Base-by-base conservation (phyloP, 768 basidiomycete genomes). In the Mycena vitilis region DNA sequence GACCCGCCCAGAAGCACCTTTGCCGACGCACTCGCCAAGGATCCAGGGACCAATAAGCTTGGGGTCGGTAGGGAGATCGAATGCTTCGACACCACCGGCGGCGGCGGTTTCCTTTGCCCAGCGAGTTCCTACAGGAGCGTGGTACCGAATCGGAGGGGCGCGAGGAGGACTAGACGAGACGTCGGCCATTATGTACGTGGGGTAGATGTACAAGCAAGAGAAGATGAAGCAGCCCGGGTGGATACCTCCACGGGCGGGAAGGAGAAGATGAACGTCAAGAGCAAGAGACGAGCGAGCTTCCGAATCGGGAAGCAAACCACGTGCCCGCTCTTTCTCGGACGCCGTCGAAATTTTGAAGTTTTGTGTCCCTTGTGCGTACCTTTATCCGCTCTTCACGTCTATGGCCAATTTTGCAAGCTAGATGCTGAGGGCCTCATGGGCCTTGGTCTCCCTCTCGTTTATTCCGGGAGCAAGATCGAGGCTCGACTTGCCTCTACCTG, bases 1-100 rank as follows among this genome's bases (percentile, higher is more conserved):
- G 76, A 98, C 96, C 63, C 95, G 93, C 75, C 96, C 96, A 73
- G 93, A 94, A 38, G 94, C 94, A 58, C 96, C 96, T 81, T 96
- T 96, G 8, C 96, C 96, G 63, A 98, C 91, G 72, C 95, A 96
- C 78, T 95, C 93, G 64, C 96, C 96, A 10, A 98, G 88, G 72
- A 95, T 85, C 96, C 96, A 98, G 3, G 95, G 95, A 13, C 96
- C 96, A 52, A 98, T 91, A 67, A 82, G 85, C 76, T 89, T 92
- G 13, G 95, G 95, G 79, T 97, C 95, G 62, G 92, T 89, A 0
- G 92, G 91, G 45, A 90, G 86, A 73, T 95, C 94, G 75, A 94
- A 95, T 25, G 92, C 91, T 48, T 85, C 84, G 58, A 84, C 80
- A 18, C 88, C 88, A 54, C 88, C 91, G 52, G 94, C 93, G 65